Base-by-base conservation (phyloP, 2,329 filamentous ascomycete species). In the Sclerotinia nivalis region DNA sequence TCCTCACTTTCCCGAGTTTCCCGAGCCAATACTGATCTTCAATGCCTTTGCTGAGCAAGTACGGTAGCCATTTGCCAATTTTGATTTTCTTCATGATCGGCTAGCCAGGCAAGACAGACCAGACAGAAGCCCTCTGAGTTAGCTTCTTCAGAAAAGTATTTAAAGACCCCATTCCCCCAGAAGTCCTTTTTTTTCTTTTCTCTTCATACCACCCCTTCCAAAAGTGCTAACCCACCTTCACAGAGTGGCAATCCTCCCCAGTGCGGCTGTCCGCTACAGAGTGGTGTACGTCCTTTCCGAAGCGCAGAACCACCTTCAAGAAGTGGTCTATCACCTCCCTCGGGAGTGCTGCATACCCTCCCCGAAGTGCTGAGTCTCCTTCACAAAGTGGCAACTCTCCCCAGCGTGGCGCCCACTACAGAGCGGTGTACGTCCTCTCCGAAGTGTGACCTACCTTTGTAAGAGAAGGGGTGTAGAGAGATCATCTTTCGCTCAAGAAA, bases 401-500 rank as follows among this genome's bases (percentile, higher is more conserved):
- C 28, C 43, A 62, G 18, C 12, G 43, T 31, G 28, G 28, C 43
- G 1, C 28, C 20, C 43, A 62, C 59, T 25, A n/a, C 5, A 49
- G 59, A 62, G 28, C 12, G 20, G 10, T n/a, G 1, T 22, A n/a
- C 12, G 28, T 22, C 59, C 12, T 12, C 45, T 13, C 31, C 20
- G 31, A 62, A 49, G 20, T 8, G 45, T 18, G 43, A 22, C 22
- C 7, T n/a, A 4, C 22, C 43, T 62, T 62, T 49, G 28, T 62
- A 49, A 62, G 22, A 4, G 59, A 13, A 13, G 12, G 20, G 20
- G 28, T 49, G 2, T 31, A 49, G 59, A 62, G 43, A 18, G 43
- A 49, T 9, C 28, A 25, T 49, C 43, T 62, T 49, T 62, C 59
- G 59, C 22, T 49, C 59, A 62, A 18, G 43, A 49, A 34, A 49